phyloP scores from a whole-genome alignment of 805 yeast genomes.

The Candida montana region DNA sequence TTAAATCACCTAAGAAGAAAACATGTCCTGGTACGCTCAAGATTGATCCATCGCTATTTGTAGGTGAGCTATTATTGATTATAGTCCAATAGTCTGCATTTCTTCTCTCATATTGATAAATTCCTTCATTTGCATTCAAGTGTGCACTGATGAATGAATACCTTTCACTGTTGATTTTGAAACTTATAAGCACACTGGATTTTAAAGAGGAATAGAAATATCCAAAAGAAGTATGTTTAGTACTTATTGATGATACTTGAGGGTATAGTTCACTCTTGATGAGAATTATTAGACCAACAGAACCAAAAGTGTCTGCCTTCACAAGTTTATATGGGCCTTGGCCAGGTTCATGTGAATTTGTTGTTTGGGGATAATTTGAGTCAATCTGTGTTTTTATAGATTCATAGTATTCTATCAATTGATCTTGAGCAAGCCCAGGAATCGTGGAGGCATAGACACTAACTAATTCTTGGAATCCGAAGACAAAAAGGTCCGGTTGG shows the following conservation, averaged over 20 bases:
- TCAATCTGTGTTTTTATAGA: background rate
- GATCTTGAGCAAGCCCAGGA: slow-evolving; percentile 8
- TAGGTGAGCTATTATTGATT: slow-evolving; percentile 50
- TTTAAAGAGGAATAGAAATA: slow-evolving; percentile 56
- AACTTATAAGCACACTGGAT: slow-evolving; percentile 64
- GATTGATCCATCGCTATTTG: slow-evolving; percentile 44
- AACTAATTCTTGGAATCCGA: slow-evolving; percentile 65
- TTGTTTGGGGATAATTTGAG: slow-evolving; percentile 10
- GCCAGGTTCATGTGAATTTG: slow-evolving; percentile 36
- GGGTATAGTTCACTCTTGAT: background rate
- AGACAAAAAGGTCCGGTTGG: slow-evolving; percentile 45
- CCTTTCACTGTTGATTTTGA: slow-evolving; percentile 26
- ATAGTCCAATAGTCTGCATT: slow-evolving; percentile 47
- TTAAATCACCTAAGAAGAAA: slow-evolving; percentile 81
- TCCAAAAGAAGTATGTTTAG: slow-evolving; percentile 45
- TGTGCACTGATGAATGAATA: slow-evolving; percentile 69
- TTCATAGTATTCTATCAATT: background rate
- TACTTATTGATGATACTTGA: slow-evolving; percentile 15
- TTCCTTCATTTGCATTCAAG: slow-evolving; percentile 76
- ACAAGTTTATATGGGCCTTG: slow-evolving; percentile 34
- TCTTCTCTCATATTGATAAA: slow-evolving; percentile 36
- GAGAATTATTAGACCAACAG: slow-evolving; percentile 45
- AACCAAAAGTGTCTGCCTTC: slow-evolving; percentile 46
- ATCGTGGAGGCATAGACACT: slow-evolving; percentile 51
- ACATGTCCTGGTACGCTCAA: slow-evolving; percentile 50